Evolutionary conservation across 202 grass and related monocot genomes (phyloP).

Genomic region (Hordeum pubiflorum): DNA sequence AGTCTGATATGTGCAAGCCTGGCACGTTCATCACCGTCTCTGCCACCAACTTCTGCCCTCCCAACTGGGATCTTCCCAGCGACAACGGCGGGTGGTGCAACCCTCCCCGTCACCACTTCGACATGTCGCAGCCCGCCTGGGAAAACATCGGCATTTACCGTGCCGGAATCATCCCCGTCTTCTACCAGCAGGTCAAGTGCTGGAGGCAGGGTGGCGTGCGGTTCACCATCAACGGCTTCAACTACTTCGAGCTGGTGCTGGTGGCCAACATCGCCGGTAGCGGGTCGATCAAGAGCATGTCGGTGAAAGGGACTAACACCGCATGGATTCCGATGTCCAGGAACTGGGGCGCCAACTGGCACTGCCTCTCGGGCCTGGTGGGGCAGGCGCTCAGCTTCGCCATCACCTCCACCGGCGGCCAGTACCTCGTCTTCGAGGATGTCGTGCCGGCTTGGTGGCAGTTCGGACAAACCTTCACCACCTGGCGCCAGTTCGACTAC

Average conservation of each 20-base stretch:
- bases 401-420: conserved; percentile 35
- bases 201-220: conserved; percentile 40
- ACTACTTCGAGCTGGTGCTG: conserved; percentile 57
- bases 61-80: conserved; percentile 41
- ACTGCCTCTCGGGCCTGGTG: conserved; percentile 19
- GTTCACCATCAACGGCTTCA: conserved; percentile 52
- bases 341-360: conserved; percentile 79
- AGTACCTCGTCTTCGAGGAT: conserved; percentile 26
- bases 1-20: conserved; percentile 29
- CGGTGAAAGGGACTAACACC: conserved; percentile 38
- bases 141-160: conserved; percentile 46
- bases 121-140: conserved; percentile 67
- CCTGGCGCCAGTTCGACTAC: conserved; percentile 31
- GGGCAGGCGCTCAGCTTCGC: conserved; percentile 40
- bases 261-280: conserved; percentile 52
- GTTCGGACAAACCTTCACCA: conserved; percentile 52
- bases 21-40: conserved; percentile 33
- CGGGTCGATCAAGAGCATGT: conserved; percentile 39
- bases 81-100: conserved; percentile 74
- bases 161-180: conserved; percentile 50
- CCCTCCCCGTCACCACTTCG: conserved; percentile 52
- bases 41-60: conserved; percentile 64
- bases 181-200: conserved; percentile 68
- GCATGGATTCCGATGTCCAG: conserved; percentile 50
- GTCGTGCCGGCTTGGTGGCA: conserved; percentile 21